Conservation (phyloP, 116 monocot genomes). For the Zostera marina region DNA sequence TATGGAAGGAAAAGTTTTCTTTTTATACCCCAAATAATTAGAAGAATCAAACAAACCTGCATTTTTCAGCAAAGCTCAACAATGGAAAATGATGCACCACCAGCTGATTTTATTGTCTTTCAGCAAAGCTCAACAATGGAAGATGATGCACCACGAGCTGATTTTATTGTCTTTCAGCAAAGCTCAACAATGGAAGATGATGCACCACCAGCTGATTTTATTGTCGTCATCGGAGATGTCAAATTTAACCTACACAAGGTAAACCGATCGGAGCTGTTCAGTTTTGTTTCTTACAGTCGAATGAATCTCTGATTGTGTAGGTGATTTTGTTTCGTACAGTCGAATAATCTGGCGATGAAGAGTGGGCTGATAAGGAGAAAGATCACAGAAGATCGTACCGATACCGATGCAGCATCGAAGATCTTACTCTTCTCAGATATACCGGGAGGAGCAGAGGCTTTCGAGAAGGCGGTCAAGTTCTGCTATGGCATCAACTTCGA, state of each 20-base stretch:
- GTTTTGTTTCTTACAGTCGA: neutral
- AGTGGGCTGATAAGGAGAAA: conserved; percentile 59
- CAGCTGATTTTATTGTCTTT: too few species aligned
- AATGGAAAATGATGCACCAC: too few species aligned
- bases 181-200: too few species aligned
- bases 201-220: too few species aligned
- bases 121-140: too few species aligned
- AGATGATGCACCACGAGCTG: too few species aligned
- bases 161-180: too few species aligned
- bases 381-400: conserved; percentile 23
- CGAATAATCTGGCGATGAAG: conserved; percentile 66
- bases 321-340: conserved; percentile 1
- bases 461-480: conserved; percentile 72
- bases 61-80: too few species aligned
- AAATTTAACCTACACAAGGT: conserved; percentile 84
- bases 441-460: conserved; percentile 69
- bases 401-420: conserved; percentile 14
- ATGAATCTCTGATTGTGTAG: neutral
- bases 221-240: conserved; percentile 40
- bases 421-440: conserved; percentile 47
- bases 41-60: too few species aligned
- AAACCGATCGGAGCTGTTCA: neutral
- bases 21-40: too few species aligned
- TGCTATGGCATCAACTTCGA: conserved; percentile 88
- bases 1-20: too few species aligned